phyloP scores from a whole-genome alignment of 345 rosid species.

The Toxicodendron radicans region DNA sequence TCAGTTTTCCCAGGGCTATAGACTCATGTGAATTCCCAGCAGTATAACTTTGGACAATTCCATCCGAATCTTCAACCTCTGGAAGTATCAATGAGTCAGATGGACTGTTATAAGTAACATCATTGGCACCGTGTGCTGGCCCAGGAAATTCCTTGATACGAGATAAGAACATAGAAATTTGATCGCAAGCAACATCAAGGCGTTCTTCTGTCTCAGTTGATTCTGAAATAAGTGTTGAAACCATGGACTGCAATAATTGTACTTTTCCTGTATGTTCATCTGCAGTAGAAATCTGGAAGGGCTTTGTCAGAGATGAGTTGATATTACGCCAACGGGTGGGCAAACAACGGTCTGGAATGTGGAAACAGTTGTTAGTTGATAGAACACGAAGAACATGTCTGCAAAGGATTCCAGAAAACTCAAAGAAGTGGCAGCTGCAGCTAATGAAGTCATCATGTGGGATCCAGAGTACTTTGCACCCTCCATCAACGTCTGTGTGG shows the following conservation, averaged over 20 bases:
- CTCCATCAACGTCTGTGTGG: slow-evolving; percentile 48
- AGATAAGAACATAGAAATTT: slow-evolving; percentile 41
- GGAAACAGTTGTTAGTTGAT: slow-evolving; percentile 58
- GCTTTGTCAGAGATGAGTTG: slow-evolving; percentile 22
- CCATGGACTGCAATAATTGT: slow-evolving; percentile 51
- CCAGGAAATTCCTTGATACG: slow-evolving; percentile 47
- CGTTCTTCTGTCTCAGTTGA: slow-evolving; percentile 55
- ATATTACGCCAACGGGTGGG: slow-evolving; percentile 42
- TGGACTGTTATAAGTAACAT: slow-evolving; percentile 37
- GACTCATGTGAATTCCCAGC: slow-evolving; percentile 37
- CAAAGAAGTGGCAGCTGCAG: slow-evolving; percentile 59
- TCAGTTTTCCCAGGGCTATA: slow-evolving; percentile 39
- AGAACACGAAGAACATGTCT: slow-evolving; percentile 60
- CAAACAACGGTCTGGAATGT: slow-evolving; percentile 53
- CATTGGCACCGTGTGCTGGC: slow-evolving; percentile 25
- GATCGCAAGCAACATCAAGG: slow-evolving; percentile 54
- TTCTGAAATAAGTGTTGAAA: slow-evolving; percentile 43
- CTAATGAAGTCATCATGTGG: slow-evolving; percentile 53
- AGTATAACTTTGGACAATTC: slow-evolving; percentile 38
- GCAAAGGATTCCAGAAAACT: slow-evolving; percentile 62
- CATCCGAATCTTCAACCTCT: slow-evolving; percentile 50
- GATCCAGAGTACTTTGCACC: slow-evolving; percentile 53
- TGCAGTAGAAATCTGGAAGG: slow-evolving; percentile 25
- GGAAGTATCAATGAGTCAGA: slow-evolving; percentile 48
- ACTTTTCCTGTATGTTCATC: slow-evolving; percentile 40